phyloP scores from a whole-genome alignment of 2,329 filamentous ascomycete species.

The Neopestalotiopsis clavispora region DNA sequence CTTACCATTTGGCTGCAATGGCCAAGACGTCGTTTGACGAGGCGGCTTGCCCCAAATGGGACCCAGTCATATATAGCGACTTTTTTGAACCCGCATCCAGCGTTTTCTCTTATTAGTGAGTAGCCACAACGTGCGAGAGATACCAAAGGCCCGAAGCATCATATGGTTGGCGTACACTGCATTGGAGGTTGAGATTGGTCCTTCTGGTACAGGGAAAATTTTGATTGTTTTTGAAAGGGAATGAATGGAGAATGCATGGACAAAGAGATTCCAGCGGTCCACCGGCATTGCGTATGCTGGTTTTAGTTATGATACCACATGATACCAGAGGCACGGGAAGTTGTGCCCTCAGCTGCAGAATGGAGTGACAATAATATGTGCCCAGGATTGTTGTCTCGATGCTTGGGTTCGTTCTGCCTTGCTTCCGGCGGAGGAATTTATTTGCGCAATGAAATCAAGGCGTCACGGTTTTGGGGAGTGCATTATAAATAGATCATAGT shows the following conservation, averaged over 20 bases:
- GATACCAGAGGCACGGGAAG: background rate
- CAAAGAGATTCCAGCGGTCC: background rate
- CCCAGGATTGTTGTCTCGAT: background rate
- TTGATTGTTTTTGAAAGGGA: background rate
- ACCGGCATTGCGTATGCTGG: background rate
- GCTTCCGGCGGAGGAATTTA: background rate
- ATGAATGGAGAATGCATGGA: background rate
- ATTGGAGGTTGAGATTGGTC: background rate
- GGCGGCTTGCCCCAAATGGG: background rate
- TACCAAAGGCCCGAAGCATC: background rate
- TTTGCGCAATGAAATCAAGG: background rate
- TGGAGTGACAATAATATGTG: background rate
- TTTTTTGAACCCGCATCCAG: background rate
- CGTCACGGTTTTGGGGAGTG: background rate
- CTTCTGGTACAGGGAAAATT: background rate
- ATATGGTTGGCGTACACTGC: background rate
- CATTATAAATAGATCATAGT: background rate
- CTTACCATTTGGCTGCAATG: background rate
- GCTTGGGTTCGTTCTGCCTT: background rate
- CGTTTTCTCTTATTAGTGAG: background rate
- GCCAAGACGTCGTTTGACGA: background rate
- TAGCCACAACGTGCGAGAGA: background rate
- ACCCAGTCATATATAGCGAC: background rate
- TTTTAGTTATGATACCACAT: conserved; percentile 1
- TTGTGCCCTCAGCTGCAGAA: background rate